Conservation (phyloP, 345 rosid genomes). For the Kandelia obovata region DNA sequence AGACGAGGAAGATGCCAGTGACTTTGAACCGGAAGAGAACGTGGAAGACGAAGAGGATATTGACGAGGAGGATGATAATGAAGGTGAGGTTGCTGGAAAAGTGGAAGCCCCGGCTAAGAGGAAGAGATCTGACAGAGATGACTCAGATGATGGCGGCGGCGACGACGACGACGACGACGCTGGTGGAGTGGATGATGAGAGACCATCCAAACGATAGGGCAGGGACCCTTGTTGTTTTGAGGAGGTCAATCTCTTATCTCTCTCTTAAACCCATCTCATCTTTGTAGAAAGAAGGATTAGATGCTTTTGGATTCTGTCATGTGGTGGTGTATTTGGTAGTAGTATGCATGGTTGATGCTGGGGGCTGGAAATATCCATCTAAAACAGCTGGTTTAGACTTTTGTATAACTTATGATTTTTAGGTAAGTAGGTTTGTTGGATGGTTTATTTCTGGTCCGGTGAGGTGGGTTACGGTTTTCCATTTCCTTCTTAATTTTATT, state of each 20-base stretch:
- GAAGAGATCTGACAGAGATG: slow-evolving; percentile 55
- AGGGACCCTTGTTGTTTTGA: slow-evolving; percentile 19
- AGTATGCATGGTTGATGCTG: slow-evolving; percentile 19
- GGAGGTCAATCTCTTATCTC: slow-evolving; percentile 46
- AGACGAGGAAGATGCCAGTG: slow-evolving; percentile 90
- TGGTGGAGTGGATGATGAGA: slow-evolving; percentile 72
- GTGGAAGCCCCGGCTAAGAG: slow-evolving; percentile 65
- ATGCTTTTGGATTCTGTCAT: slow-evolving; percentile 25
- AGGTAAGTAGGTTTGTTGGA: slow-evolving; percentile 9
- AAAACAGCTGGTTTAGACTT: slow-evolving; percentile 15
- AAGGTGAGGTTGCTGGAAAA: slow-evolving; percentile 37
- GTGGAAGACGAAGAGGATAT: slow-evolving; percentile 48
- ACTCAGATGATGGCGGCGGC: slow-evolving; percentile 40
- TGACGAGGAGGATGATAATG: slow-evolving; percentile 19
- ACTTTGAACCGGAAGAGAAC: slow-evolving; percentile 66
- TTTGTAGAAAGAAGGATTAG: slow-evolving; percentile 30
- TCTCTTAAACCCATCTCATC: slow-evolving; percentile 21
- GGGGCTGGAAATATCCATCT: slow-evolving; percentile 12
- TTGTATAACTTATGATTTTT: slow-evolving; percentile 25
- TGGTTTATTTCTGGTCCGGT: no score
- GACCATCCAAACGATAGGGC: slow-evolving; percentile 86
- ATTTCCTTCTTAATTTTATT: not conserved
- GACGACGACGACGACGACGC: slow-evolving; percentile 18
- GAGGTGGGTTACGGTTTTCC: slow-evolving; percentile 3
- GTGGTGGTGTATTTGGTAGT: slow-evolving; percentile 15